phyloP scores from a whole-genome alignment of 176 grass and related monocot species.

The Zoysia japonica region DNA sequence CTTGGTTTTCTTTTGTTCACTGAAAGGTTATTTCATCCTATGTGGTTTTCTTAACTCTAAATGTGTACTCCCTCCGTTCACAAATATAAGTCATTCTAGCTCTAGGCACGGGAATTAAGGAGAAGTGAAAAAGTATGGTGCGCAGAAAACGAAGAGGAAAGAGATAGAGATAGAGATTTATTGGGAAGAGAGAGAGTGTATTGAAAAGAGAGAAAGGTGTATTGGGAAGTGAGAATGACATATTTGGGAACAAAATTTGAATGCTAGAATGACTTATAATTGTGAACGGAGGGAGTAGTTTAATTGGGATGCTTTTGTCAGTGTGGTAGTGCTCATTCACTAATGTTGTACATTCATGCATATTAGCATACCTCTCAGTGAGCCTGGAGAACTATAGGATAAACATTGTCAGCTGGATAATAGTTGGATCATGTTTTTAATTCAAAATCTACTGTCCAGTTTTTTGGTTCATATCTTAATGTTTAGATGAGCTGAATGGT shows the following conservation, averaged over 20 bases:
- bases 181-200: no score
- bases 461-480: not conserved
- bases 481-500: conserved; percentile 10
- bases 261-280: no score
- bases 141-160: no score
- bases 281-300: not conserved
- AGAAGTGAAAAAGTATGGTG: no score
- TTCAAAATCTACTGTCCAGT: not conserved
- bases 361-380: not conserved
- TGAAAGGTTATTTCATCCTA: not conserved
- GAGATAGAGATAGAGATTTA: no score
- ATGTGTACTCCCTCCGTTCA: not conserved
- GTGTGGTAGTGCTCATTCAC: not conserved
- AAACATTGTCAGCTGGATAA: not conserved
- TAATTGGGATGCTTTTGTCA: not conserved
- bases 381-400: not conserved
- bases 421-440: not conserved
- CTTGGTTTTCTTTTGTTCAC: conserved; percentile 2
- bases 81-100: no score
- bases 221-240: no score
- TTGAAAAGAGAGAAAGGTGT: no score
- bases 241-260: no score
- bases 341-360: conserved; percentile 6
- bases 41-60: not conserved
- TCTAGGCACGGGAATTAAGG: no score